A percentile compares a stretch with the other conserved stretches of the same genome.
phyloP scores from a whole-genome alignment of 192 early-diverging fungal genomes.

The Obelidium mucronatum region DNA sequence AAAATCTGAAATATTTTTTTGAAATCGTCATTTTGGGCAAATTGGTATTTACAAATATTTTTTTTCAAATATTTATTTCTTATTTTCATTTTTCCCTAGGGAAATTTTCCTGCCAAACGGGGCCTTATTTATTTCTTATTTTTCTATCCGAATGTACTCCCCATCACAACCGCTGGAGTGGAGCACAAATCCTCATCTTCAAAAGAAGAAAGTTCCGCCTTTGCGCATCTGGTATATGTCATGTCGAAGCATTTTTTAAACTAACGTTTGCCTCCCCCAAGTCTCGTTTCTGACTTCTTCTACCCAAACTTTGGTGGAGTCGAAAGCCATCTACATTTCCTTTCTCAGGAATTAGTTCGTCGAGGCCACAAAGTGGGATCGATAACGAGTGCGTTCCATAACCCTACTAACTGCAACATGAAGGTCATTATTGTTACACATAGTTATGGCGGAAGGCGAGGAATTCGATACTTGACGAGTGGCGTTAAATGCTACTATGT shows the following conservation, averaged over 20 bases:
- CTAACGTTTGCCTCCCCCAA: not conserved
- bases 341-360: conserved; percentile 86
- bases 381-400: not conserved
- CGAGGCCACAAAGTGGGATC: conserved; percentile 86
- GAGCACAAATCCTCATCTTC: too few relatives aligned
- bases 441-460: conserved; percentile 73
- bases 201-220: not conserved
- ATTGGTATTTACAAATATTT: too few relatives aligned
- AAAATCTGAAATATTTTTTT: too few relatives aligned
- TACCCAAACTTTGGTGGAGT: conserved; percentile 97
- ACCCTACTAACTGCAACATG: not conserved
- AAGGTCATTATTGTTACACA: conserved; percentile 93
- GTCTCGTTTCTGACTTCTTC: conserved; percentile 95
- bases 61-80: too few relatives aligned
- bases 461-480: conserved; percentile 89
- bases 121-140: too few relatives aligned
- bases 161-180: too few relatives aligned
- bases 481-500: conserved; percentile 97
- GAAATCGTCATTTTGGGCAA: too few relatives aligned
- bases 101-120: too few relatives aligned
- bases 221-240: not conserved
- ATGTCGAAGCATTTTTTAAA: not conserved
- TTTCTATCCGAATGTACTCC: too few relatives aligned
- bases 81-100: too few relatives aligned
- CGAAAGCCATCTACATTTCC: conserved; percentile 91